Conservation (phyloP, 108 stramenopile genomes). For the Poteriospumella lacustris region DNA sequence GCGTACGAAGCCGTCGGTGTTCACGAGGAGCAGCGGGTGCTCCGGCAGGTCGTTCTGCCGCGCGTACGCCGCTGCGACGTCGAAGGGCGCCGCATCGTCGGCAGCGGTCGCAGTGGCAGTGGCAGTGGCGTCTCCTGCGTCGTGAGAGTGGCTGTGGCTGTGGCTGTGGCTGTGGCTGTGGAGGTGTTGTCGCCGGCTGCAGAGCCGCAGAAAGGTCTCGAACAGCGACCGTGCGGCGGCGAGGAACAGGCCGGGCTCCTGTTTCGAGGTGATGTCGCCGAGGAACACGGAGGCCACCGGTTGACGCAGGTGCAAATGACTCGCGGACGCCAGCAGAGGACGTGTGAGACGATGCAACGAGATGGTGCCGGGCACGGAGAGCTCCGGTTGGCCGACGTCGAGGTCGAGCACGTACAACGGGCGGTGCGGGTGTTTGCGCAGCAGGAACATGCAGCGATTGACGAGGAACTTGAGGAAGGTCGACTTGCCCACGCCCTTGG, state of each 20-base stretch:
- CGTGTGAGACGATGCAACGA: background rate
- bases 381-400: slow-evolving; percentile 83
- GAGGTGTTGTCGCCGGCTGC: no score
- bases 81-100: no score
- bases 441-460: slow-evolving; percentile 63
- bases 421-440: background rate
- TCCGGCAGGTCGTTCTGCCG: background rate
- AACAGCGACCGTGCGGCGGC: no score
- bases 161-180: no score
- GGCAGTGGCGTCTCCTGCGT: no score
- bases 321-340: background rate
- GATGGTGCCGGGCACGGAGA: slow-evolving; percentile 67
- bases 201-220: no score
- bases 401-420: slow-evolving; percentile 73
- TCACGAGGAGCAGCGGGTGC: slow-evolving; percentile 8
- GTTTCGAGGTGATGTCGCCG: background rate
- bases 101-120: no score
- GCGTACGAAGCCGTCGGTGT: slow-evolving; percentile 23
- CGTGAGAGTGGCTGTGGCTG: no score
- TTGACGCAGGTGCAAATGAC: background rate
- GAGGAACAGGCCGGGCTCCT: background rate
- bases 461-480: slow-evolving; percentile 68
- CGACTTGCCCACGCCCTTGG: slow-evolving; percentile 82
- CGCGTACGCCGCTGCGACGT: no score
- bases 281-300: background rate